phyloP scores from a whole-genome alignment of 441 rosid species.

The Gossypium gossypioides region DNA sequence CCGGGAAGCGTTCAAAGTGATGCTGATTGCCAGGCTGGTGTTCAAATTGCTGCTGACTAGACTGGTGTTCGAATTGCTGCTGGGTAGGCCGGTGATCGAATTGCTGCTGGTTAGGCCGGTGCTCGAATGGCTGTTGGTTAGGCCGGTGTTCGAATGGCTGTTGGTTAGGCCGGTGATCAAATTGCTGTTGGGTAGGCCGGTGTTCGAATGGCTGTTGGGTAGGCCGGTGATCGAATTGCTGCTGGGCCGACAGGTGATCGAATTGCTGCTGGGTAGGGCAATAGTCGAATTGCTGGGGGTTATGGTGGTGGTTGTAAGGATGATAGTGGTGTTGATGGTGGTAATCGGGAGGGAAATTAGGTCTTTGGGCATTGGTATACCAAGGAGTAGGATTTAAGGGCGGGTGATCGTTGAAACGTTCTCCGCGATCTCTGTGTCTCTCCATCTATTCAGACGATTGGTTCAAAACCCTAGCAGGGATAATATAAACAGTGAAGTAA shows the following conservation, averaged over 20 bases:
- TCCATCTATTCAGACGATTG: constrained; percentile 26
- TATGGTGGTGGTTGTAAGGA: constrained; percentile 22
- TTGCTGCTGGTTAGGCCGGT: constrained; percentile 19
- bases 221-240: not conserved
- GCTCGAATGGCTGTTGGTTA: constrained; percentile 11
- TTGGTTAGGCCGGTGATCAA: not conserved
- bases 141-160: constrained; percentile 13
- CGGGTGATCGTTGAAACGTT: constrained; percentile 18
- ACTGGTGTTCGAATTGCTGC: constrained; percentile 13
- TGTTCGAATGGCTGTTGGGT: constrained; percentile 10
- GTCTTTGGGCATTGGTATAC: constrained; percentile 18
- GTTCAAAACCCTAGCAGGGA: constrained; percentile 10
- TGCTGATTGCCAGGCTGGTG: constrained; percentile 18
- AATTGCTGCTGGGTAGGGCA: constrained; percentile 19
- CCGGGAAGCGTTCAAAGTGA: constrained; percentile 7
- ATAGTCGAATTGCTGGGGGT: constrained; percentile 13
- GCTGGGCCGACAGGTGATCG: constrained; percentile 16
- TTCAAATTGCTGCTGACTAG: constrained; percentile 15
- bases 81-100: constrained; percentile 20
- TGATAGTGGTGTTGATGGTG: constrained; percentile 21
- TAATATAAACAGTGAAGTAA: not conserved
- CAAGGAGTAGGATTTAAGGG: constrained; percentile 21
- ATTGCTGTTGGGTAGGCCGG: constrained; percentile 7
- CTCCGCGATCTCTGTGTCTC: constrained; percentile 19
- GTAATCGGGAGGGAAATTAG: constrained; percentile 27